phyloP scores from a whole-genome alignment of 2,329 filamentous ascomycete species.

The Ophiostoma tasmaniense region DNA sequence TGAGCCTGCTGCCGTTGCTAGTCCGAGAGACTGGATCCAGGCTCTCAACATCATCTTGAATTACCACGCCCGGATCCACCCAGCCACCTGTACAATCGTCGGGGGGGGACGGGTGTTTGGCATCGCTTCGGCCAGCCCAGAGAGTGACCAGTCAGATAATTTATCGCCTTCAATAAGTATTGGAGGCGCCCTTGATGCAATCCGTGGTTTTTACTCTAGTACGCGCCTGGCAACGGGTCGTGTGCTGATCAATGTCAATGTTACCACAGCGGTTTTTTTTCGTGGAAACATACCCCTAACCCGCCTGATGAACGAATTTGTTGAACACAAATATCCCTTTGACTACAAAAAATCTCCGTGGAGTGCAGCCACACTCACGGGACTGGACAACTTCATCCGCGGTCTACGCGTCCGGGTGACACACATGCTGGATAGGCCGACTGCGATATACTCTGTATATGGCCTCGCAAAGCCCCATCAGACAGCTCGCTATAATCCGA shows the following conservation, averaged over 20 bases:
- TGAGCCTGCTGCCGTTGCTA: neutral
- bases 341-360: neutral
- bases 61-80: conserved; percentile 26
- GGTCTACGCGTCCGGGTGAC: conserved; percentile 31
- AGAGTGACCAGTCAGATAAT: conserved; percentile 18
- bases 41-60: conserved; percentile 61
- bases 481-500: conserved; percentile 23
- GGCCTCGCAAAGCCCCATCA: conserved; percentile 27
- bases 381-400: conserved; percentile 32
- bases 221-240: conserved; percentile 28
- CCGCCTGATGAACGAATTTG: conserved; percentile 16
- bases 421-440: conserved; percentile 30
- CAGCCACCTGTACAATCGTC: conserved; percentile 12
- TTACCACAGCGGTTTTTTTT: conserved; percentile 28
- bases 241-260: conserved; percentile 31
- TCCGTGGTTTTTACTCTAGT: conserved; percentile 31
- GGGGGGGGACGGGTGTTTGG: conserved; percentile 20
- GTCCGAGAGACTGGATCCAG: conserved; percentile 42
- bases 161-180: conserved; percentile 26
- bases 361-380: conserved; percentile 5
- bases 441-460: conserved; percentile 31
- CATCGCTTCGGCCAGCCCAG: conserved; percentile 23
- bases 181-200: conserved; percentile 24
- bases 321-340: neutral
- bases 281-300: conserved; percentile 25